These are phyloP conservation scores for Dichotomocladium elegans DNA, from an alignment of 371 early-diverging fungal species.

Conservation along the genomic window DNA sequence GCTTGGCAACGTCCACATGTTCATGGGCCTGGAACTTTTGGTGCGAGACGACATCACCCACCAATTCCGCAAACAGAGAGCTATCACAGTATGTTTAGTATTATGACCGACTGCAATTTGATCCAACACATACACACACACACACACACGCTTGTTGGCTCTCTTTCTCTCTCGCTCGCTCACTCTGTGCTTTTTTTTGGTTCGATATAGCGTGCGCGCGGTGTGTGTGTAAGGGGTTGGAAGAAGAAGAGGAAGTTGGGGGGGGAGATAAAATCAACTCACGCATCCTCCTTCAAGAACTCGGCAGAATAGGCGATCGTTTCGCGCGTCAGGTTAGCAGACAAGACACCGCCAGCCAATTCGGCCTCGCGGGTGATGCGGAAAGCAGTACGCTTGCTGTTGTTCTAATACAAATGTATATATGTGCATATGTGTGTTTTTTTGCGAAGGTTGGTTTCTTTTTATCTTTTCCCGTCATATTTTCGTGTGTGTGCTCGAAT, in stretches of 20 bases:
- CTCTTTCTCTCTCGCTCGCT: background rate
- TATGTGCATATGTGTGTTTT: background rate
- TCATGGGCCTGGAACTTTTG: constrained; percentile 87
- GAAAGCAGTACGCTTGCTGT: constrained; percentile 80
- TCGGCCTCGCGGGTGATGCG: constrained; percentile 90
- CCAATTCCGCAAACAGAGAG: constrained; percentile 83
- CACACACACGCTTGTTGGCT: background rate
- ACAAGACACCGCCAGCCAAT: constrained; percentile 86
- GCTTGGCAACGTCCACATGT: constrained; percentile 69
- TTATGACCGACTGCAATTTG: no score
- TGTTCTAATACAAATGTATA: constrained; percentile 49
- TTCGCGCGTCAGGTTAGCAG: constrained; percentile 80
- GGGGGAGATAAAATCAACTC: constrained; percentile 34
- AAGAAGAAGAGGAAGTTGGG: no score
- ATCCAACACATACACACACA: no score
- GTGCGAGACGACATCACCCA: constrained; percentile 74
- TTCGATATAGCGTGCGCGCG: no score
- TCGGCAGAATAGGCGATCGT: constrained; percentile 80
- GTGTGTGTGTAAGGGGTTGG: no score
- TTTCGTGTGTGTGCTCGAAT: no score
- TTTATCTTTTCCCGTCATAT: no score
- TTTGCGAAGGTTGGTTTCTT: background rate
- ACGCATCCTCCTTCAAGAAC: constrained; percentile 91
- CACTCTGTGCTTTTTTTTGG: background rate
- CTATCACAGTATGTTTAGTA: no score